Evolutionary conservation across 116 monocot genomes (phyloP).

Genomic region (Thalassia testudinum): DNA sequence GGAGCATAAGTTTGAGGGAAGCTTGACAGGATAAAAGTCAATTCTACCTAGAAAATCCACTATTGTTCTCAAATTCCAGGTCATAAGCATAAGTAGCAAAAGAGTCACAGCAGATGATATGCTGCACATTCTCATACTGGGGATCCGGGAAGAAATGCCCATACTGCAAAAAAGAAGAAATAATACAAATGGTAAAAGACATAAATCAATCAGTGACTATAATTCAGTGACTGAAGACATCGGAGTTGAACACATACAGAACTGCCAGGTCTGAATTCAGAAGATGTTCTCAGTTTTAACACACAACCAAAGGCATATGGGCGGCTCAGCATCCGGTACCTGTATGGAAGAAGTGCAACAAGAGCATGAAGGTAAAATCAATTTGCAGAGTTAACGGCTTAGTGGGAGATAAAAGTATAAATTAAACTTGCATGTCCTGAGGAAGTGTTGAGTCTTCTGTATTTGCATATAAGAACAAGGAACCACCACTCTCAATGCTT

Average conservation of each 20-base stretch:
- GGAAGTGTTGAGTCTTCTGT: constrained; percentile 99
- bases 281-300: constrained; percentile 80
- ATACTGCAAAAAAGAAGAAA: constrained; percentile 49
- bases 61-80: constrained; percentile 62
- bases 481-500: constrained; percentile 96
- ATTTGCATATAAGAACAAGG: constrained; percentile 71
- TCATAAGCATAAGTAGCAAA: constrained; percentile 97
- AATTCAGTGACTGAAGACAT: background rate
- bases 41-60: constrained; percentile 79
- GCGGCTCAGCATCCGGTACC: constrained; percentile 86
- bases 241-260: constrained; percentile 36
- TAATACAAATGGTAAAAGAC: background rate
- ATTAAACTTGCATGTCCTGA: constrained; percentile 78
- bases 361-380: background rate
- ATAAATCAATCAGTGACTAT: background rate
- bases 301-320: constrained; percentile 98
- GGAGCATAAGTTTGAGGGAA: too few relatives aligned
- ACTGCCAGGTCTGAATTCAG: constrained; percentile 75
- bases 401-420: background rate
- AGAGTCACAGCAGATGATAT: constrained; percentile 94
- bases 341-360: constrained; percentile 10
- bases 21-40: background rate
- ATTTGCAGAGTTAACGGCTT: background rate
- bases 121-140: constrained; percentile 97
- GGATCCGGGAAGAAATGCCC: constrained; percentile 99